phyloP scores from a whole-genome alignment of 108 stramenopile species.

The Cyclostephanos tholiformis region DNA sequence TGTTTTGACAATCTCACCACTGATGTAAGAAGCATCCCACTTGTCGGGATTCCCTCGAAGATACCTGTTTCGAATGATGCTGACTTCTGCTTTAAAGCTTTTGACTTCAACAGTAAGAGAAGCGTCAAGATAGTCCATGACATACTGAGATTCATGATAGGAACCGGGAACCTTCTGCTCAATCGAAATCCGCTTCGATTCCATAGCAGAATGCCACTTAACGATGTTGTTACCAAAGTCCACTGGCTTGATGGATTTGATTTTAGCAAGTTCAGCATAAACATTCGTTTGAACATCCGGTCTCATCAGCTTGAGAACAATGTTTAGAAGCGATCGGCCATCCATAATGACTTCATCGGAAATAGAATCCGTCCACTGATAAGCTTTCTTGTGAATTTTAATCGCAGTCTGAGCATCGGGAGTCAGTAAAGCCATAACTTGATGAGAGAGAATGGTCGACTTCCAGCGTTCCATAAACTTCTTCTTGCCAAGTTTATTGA shows the following conservation, averaged over 20 bases:
- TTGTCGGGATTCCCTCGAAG: neutral
- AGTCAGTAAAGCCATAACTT: neutral
- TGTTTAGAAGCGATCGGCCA: neutral
- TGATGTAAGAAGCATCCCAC: neutral
- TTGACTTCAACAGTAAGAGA: too few relatives aligned
- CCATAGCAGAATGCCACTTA: neutral
- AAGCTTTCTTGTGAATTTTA: neutral
- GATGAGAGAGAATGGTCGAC: too few relatives aligned
- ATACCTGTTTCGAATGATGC: neutral
- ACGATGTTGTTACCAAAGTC: neutral
- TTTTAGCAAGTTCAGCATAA: too few relatives aligned
- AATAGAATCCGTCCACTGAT: neutral
- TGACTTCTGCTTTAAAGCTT: neutral
- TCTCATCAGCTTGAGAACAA: neutral
- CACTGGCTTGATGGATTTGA: neutral
- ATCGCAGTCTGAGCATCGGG: neutral
- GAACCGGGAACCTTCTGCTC: neutral
- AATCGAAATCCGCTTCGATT: neutral
- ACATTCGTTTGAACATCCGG: neutral
- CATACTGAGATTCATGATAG: neutral
- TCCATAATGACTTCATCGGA: neutral
- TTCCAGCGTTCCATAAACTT: too few relatives aligned
- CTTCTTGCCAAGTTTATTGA: too few relatives aligned
- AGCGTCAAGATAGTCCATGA: neutral
- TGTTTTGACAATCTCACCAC: neutral